Base-by-base conservation (phyloP, 352 stramenopile genomes). In the Globisporangium mamillatum region DNA sequence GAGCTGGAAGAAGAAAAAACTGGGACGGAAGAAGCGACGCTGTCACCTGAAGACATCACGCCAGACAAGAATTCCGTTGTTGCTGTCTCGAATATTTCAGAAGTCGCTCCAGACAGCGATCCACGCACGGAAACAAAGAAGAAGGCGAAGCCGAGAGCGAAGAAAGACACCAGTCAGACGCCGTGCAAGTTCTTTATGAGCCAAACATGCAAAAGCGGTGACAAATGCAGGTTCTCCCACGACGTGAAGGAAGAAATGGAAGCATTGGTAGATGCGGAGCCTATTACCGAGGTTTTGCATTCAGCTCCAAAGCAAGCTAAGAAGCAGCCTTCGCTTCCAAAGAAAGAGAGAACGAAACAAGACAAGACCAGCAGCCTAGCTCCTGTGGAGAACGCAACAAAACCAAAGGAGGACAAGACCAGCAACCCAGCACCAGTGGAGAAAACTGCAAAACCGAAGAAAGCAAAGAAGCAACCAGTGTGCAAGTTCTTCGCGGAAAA, bases 211-310 rank as follows among this genome's bases (percentile, higher is more conserved):
- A 79, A 71, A 60, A 84, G 78, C 24, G 81, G 81, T 16, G 82
- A 89, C n/a, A 69, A 75, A 0, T 93, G 86, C 75, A 88, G 85
- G 60, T 93, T 89, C 38, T 75, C 75, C 4, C 82, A 90, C 58
- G 73, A 74, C 5, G 1, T 67, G 10, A 86, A 77, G 46, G 12
- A 22, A 36, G 36, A 32, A 3, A 61, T 14, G 8, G n/a, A 50
- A 10, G 29, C 22, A 18, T 1, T 10, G n/a, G 1, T n/a, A 25
- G 56, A 62, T 16, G n/a, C 5, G n/a, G 16, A 7, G 0, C 1
- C 10, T 32, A 24, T 12, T n/a, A n/a, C 3, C 18, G 56, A 61
- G 20, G 10, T 16, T 22, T n/a, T 12, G 1, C 8, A 29, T 32
- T 8, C 56, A 62, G 56, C 32, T 3, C 20, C 27, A 25, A 29